A percentile compares a stretch with the other conserved stretches of the same genome.
phyloP scores from a whole-genome alignment of 768 basidiomycete species.

The Kwoniella europaea region DNA sequence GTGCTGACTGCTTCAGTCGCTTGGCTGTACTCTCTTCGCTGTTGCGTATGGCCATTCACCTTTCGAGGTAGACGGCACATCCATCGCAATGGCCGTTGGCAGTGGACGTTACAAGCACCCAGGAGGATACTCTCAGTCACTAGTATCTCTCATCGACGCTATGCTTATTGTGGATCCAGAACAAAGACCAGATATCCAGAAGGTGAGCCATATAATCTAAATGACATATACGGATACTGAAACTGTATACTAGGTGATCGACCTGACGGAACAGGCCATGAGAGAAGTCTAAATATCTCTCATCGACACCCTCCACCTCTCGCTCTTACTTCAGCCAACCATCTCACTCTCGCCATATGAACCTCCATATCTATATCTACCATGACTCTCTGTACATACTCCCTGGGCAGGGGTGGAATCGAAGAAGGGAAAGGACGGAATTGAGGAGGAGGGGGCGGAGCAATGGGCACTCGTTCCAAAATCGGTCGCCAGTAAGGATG shows the following conservation, averaged over 20 bases:
- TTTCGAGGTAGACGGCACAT: slow-evolving; percentile 96
- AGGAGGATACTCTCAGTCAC: slow-evolving; percentile 61
- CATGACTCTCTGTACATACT: slow-evolving; percentile 14
- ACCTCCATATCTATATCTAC: slow-evolving; percentile 18
- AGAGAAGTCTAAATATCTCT: slow-evolving; percentile 12
- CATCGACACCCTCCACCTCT: slow-evolving; percentile 2
- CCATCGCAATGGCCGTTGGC: slow-evolving; percentile 95
- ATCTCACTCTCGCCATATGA: slow-evolving; percentile 14
- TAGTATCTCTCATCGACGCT: slow-evolving; percentile 71
- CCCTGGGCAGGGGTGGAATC: neutral
- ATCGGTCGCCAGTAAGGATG: slow-evolving; percentile 17
- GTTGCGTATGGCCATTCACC: slow-evolving; percentile 95
- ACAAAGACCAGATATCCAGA: slow-evolving; percentile 81
- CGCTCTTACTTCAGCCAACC: slow-evolving; percentile 16
- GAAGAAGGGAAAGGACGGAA: slow-evolving; percentile 4
- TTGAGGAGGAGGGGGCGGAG: neutral
- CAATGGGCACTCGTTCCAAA: neutral
- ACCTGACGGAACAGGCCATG: slow-evolving; percentile 39
- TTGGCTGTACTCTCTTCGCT: slow-evolving; percentile 93
- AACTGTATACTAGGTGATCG: slow-evolving; percentile 62
- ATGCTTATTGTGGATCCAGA: slow-evolving; percentile 83
- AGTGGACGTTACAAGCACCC: slow-evolving; percentile 93
- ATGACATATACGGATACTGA: neutral
- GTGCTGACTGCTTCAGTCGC: slow-evolving; percentile 63
- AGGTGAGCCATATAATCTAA: slow-evolving; percentile 25